Base-by-base conservation (phyloP, 2,329 filamentous ascomycete species). In the Acephala macrosclerotiorum region DNA sequence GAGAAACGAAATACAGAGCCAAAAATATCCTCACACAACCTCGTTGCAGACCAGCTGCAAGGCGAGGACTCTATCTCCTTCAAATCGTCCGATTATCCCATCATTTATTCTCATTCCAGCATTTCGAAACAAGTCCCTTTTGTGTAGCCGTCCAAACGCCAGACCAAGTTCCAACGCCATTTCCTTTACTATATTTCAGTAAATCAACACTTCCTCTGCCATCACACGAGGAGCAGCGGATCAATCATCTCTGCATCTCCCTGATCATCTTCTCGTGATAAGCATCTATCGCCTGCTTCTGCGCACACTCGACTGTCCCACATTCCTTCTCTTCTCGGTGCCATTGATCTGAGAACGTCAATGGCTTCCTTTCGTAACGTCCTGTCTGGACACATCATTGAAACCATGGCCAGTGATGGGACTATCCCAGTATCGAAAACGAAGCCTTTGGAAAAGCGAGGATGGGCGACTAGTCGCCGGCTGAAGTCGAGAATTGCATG, bases 351-450 rank as follows among this genome's bases (percentile, higher is more conserved):
- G 38, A 73, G 63, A n/a, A 73, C 36, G 11, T 66, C 63, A 35
- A 73, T 66, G 14, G 68, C 66, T 26, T 73, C 68, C 22, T 16
- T 59, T 56, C 65, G 67, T 55, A 71, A 29, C 2, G 22, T 22
- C 16, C 51, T 58, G 35, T 69, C 68, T 11, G 69, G 69, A 58
- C 70, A 71, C 22, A 67, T 40, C 40, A 68, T 57, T 40, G 70
- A 55, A 7, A 71, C 49, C 6, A 59, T 61, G 9, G 66, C 33
- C 25, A 73, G 63, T 11, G 60, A 51, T 8, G 69, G 68, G 16
- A 73, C 69, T 33, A 72, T 65, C 2, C 71, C 70, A 29, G 61
- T 38, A 35, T 73, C 71, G n/a, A 71, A 73, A 11, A 73, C 71
- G 47, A 72, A 72, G 14, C 61, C 61, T 42, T 45, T 66, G 2